Conservation (phyloP, 768 basidiomycete species). For the Xerocomellus amylosporus region DNA sequence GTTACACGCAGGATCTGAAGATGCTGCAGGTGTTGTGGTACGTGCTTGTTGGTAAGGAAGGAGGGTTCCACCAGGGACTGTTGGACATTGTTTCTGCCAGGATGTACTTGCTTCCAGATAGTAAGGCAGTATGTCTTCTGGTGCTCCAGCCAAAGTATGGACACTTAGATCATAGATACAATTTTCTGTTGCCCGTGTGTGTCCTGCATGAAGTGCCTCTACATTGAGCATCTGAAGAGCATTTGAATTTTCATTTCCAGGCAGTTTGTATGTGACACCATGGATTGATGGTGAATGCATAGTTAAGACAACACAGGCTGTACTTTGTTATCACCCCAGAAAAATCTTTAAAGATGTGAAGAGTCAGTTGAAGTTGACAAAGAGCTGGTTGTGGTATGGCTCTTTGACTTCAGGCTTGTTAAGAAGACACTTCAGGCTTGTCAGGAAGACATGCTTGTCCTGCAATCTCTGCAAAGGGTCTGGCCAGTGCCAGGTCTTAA, state of each 20-base stretch:
- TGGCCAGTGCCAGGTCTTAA: too few species aligned
- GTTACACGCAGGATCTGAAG: background rate
- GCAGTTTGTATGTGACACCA: too few species aligned
- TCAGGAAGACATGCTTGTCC: too few species aligned
- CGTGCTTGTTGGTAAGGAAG: background rate
- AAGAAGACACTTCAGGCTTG: too few species aligned
- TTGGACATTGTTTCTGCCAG: too few species aligned
- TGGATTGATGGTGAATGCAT: too few species aligned
- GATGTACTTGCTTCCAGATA: background rate
- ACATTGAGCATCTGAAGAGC: background rate
- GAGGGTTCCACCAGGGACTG: background rate
- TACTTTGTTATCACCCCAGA: background rate
- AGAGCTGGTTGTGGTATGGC: background rate
- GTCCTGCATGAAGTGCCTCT: background rate
- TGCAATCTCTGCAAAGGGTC: too few species aligned
- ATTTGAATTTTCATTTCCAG: background rate
- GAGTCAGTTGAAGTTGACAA: background rate
- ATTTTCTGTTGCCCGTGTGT: background rate
- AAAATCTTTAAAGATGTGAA: background rate
- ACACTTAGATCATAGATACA: background rate
- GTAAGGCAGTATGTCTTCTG: background rate
- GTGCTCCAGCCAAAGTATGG: background rate
- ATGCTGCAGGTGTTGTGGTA: too few species aligned
- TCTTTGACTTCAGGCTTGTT: background rate
- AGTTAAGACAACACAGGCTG: background rate